A percentile compares a stretch with the other conserved stretches of the same genome.
Evolutionary conservation across 2,329 filamentous ascomycete genomes (phyloP).

Genomic region (Aspergillus neotritici): DNA sequence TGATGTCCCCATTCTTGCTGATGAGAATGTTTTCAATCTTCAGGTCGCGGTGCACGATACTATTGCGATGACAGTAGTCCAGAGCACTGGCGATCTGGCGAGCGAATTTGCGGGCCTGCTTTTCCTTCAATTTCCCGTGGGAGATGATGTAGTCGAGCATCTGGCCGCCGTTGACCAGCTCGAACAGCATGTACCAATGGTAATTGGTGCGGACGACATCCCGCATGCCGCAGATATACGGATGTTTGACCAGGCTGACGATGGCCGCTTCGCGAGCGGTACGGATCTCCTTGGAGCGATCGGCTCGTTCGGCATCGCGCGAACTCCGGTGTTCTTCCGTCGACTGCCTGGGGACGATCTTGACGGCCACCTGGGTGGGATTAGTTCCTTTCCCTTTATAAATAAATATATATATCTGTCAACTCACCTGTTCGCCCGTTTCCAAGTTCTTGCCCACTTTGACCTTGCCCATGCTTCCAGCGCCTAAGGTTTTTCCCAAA

Average conservation of each 20-base stretch:
- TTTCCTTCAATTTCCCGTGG: conserved; percentile 94
- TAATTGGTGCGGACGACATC: conserved; percentile 95
- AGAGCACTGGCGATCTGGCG: conserved; percentile 94
- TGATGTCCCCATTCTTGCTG: conserved; percentile 97
- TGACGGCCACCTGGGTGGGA: conserved; percentile 72
- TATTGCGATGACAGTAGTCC: conserved; percentile 97
- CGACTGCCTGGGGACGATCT: conserved; percentile 89
- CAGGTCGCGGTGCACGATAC: conserved; percentile 92
- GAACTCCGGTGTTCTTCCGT: conserved; percentile 71
- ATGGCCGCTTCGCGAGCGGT: conserved; percentile 95
- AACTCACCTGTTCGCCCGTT: conserved; percentile 76
- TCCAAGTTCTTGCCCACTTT: conserved; percentile 90
- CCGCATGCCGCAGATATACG: conserved; percentile 90
- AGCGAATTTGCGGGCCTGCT: conserved; percentile 95
- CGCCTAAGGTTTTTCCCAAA: conserved; percentile 92
- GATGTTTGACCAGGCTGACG: conserved; percentile 87
- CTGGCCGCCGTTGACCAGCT: conserved; percentile 97
- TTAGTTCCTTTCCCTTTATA: neutral
- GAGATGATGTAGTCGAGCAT: conserved; percentile 99
- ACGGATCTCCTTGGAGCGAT: conserved; percentile 92
- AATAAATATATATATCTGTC: no score
- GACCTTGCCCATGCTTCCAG: conserved; percentile 98
- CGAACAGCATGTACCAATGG: conserved; percentile 99
- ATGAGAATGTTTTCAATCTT: conserved; percentile 99
- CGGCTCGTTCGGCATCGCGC: conserved; percentile 78